Conservation (phyloP, 345 rosid species). For the Cardiospermum halicacabum region DNA sequence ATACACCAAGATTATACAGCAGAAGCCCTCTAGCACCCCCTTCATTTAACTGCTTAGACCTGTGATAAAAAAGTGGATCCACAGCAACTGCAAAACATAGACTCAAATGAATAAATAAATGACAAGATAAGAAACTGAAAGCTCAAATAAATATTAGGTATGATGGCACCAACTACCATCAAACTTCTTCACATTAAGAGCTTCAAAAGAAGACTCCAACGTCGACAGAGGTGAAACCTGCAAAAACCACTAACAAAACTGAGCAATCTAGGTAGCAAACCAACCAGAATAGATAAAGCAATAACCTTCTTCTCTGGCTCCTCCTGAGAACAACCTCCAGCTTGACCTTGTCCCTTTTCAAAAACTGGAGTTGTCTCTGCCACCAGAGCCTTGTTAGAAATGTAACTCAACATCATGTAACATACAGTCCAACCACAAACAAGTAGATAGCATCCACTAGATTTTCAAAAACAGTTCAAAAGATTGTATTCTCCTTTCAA, state of each 20-base stretch:
- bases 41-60: slow-evolving; percentile 96
- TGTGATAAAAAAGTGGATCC: slow-evolving; percentile 97
- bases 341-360: slow-evolving; percentile 14
- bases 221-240: slow-evolving; percentile 84
- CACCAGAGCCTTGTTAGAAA: slow-evolving; percentile 9
- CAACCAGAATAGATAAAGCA: neutral
- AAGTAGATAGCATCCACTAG: neutral
- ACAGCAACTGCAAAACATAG: slow-evolving; percentile 60
- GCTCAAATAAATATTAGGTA: neutral
- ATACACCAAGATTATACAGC: slow-evolving; percentile 84
- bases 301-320: slow-evolving; percentile 32
- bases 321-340: slow-evolving; percentile 12
- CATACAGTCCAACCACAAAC: neutral
- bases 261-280: neutral
- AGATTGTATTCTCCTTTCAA: neutral
- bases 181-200: slow-evolving; percentile 81
- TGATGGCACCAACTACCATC: slow-evolving; percentile 48
- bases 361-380: slow-evolving; percentile 20
- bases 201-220: slow-evolving; percentile 75
- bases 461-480: neutral
- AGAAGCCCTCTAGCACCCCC: slow-evolving; percentile 93
- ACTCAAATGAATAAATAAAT: neutral
- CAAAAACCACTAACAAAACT: slow-evolving; percentile 17
- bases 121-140: slow-evolving; percentile 3
- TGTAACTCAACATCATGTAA: neutral